Evolutionary conservation across 805 yeast species (phyloP).

Genomic region (Wickerhamiella sergipiensis): DNA sequence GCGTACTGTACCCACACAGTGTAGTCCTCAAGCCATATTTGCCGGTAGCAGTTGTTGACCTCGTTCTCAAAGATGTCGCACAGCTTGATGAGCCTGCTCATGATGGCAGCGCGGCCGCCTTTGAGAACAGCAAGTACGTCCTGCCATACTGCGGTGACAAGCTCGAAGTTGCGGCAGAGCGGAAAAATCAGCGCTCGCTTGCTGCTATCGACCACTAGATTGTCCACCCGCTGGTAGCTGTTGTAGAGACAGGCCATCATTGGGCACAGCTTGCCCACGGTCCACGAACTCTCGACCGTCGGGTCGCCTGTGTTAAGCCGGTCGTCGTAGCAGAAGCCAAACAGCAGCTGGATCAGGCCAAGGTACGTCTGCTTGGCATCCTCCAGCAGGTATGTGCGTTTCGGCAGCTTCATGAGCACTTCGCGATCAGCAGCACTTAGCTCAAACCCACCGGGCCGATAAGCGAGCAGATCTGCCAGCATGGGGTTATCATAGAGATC

Average conservation of each 20-base stretch:
- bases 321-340: conserved; percentile 60
- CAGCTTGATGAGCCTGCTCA: conserved; percentile 44
- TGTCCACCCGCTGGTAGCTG: conserved; percentile 31
- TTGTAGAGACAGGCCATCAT: conserved; percentile 59
- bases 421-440: conserved; percentile 52
- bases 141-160: conserved; percentile 53
- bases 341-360: conserved; percentile 52
- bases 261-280: conserved; percentile 75
- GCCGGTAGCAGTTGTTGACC: conserved; percentile 14
- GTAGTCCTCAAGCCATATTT: conserved; percentile 17
- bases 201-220: conserved; percentile 45
- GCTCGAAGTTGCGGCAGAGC: conserved; percentile 53
- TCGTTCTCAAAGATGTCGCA: conserved; percentile 53
- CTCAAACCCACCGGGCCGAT: conserved; percentile 31
- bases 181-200: conserved; percentile 73
- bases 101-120: conserved; percentile 54
- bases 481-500: conserved; percentile 52
- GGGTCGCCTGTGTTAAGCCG: conserved; percentile 60
- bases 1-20: conserved; percentile 18
- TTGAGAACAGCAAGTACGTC: conserved; percentile 54
- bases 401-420: conserved; percentile 52
- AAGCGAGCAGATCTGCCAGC: conserved; percentile 33
- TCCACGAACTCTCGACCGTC: conserved; percentile 86
- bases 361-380: conserved; percentile 45
- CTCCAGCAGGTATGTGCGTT: conserved; percentile 43